Evolutionary conservation across 495 filamentous ascomycete genomes (phyloP), one percentile per base, ranked within the genome.

Genomic region (Penicillium coffeae): DNA sequence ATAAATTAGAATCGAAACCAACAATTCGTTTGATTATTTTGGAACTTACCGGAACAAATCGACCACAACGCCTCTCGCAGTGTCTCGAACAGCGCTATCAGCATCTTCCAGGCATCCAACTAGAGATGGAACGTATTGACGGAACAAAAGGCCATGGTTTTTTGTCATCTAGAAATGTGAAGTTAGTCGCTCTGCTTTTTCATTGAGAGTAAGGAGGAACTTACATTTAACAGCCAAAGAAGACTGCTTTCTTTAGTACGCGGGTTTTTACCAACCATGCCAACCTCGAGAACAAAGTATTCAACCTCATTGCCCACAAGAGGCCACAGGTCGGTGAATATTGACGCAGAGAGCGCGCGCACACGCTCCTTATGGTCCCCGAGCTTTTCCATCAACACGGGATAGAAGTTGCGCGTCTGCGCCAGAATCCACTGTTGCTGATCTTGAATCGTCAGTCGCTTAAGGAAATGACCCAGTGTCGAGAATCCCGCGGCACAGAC

Each of bases 101-200:
- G 91, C 85, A 66, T 96, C 89, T 65, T 97, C 92, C 20, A 97
- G 71, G 51, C 89, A 77, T 38, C 88, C 83, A 61, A 96, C 90
- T 41, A 97, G 70, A 8, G 75, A 79, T 3, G 89, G 85, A 1
- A 94, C 89, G 66, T 90, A 94, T 55, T 74, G 70, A 38, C 88
- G 83, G 69, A 96, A 95, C 40, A 83, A 80, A 53, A 96, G 70
- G 18, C 79, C 81, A 41, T 86, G 79, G 35, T 86, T 83, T 57
- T 82, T 83, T 54, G 87, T 83, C 85, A 89, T 91, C 85, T 90
- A 56, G 12, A 50, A 25, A 38, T 4, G 56, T 49, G 33, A 22
- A 14, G 41, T 13, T 8, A 8, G 32, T 8, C 30, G 12, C 21
- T 22, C 3, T 8, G 8, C 9, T 47, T 18, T 21, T 21, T 35